Base-by-base conservation (phyloP, 202 grass and related monocot genomes). In the Alloteropsis angusta region DNA sequence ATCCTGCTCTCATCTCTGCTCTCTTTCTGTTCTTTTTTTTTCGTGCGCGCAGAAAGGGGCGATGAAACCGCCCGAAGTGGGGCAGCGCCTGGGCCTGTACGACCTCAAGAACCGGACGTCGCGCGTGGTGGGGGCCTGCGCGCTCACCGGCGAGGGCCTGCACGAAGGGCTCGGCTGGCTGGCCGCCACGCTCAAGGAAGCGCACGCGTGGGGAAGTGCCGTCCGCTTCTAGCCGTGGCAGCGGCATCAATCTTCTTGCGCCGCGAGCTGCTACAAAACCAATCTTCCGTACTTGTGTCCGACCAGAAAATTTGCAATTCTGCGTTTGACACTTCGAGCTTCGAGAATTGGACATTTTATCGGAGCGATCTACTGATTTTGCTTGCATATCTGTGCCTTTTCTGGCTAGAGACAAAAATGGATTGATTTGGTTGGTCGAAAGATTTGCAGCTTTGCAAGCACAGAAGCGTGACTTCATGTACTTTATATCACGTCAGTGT, bases 61-160 rank as follows among this genome's bases (percentile, higher is more conserved):
- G 49, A 79, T 79, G 76, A 79, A 65, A 25, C 76, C 76, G 6
- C 30, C 63, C 0, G 76, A 79, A 32, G 76, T 79, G 1, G 62
- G 48, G 5, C 62, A 79, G 61, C 76, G 76, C 8, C 62, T 79
- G 9, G 62, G 76, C 15, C 2, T 68, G 76, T 79, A 79, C 37
- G 49, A 79, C 9, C 63, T 79, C 48, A 79, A 45, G 63, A 79
- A 79, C 50, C 54, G 77, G 50, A 1, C 63, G 49, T 68, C 49
- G 49, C 77, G 77, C 3, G 77, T 42, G 49, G 77, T 79, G 49
- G 77, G 49, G 10, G 25, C 77, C 16, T 79, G 77, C 63, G 63
- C 77, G 23, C 77, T 79, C 49, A 79, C 63, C 37, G 77, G 49
- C 49, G 37, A 68, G 0, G 63, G 76, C 0, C 63, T 79, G 9